A percentile compares a stretch with the other conserved stretches of the same genome.
Conservation (phyloP, 768 basidiomycete species). For the Cyathus striatus region DNA sequence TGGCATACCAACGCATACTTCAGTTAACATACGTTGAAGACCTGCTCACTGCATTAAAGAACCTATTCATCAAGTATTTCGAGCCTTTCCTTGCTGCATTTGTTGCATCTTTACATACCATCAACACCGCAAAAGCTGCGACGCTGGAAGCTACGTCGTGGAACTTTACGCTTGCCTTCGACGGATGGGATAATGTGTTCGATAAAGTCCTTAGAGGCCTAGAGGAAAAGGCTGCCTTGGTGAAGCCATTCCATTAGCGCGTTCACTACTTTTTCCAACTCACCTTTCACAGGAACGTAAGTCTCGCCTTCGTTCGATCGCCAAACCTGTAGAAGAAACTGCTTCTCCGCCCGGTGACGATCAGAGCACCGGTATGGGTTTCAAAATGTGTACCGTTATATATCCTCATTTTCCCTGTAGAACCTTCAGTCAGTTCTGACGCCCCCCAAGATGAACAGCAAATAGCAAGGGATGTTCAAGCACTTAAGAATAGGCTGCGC, state of each 20-base stretch:
- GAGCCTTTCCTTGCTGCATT: constrained; percentile 80
- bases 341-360: constrained; percentile 59
- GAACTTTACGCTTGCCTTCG: constrained; percentile 68
- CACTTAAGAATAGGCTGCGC: constrained; percentile 79
- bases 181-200: constrained; percentile 79
- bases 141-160: constrained; percentile 40
- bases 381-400: background rate
- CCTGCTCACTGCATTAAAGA: constrained; percentile 73
- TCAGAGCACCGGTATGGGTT: constrained; percentile 44
- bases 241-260: too few species aligned
- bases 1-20: constrained; percentile 94
- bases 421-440: constrained; percentile 30
- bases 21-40: constrained; percentile 93
- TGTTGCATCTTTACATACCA: constrained; percentile 74
- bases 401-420: constrained; percentile 21
- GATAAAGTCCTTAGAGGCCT: constrained; percentile 69
- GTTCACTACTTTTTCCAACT: too few species aligned
- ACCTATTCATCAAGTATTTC: constrained; percentile 83
- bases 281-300: constrained; percentile 57
- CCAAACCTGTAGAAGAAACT: constrained; percentile 27
- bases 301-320: constrained; percentile 47
- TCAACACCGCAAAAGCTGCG: constrained; percentile 39
- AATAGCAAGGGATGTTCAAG: constrained; percentile 89
- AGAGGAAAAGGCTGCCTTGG: constrained; percentile 72
- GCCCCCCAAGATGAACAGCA: constrained; percentile 75